Evolutionary conservation across 768 basidiomycete genomes (phyloP), one percentile per base, ranked within the genome.

Genomic region (Gautieria morchelliformis): DNA sequence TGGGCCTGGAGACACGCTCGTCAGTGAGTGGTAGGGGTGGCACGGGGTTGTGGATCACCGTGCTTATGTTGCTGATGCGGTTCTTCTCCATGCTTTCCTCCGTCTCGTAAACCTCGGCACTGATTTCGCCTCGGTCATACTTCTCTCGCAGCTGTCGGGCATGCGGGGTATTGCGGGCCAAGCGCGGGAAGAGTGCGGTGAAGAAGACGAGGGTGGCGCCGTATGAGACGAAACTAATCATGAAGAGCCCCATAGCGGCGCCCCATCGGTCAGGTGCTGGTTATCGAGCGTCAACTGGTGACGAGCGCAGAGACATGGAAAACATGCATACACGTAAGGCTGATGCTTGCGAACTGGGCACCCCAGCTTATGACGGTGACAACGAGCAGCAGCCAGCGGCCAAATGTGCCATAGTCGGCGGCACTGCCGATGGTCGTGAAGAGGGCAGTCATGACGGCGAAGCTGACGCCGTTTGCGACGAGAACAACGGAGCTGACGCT

Each of bases 41-140:
- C 15, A 40, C 53, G 7, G 51, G 56, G 52, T 20, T n/a, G 45
- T 11, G 4, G 62, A 77, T 49, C 48, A 89, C 89, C 44, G 85
- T 90, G 64, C 84, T 87, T 61, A 90, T 87, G 63, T 89, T 91
- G 64, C 89, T 88, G 58, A 93, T 86, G 60, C 83, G 72, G 60
- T 89, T 93, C 77, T 89, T 89, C 71, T 91, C 87, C 45, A 91
- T 63, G 33, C 84, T 86, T 63, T 90, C 87, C 63, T 87, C 87
- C 17, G 61, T 65, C 63, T 90, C 89, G 61, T 85, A 89, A 60
- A 78, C 83, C 54, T 84, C 84, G 14, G 71, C 68, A 0, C 73
- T 63, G 11, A 84, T 80, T 58, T 84, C 78, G 0, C 85, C 84
- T 0, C 72, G 73, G 50, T 84, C 82, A 55, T 78, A 82, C 62